Evolutionary conservation across 2,329 filamentous ascomycete species (phyloP).

Genomic region (Alternaria arbusti): DNA sequence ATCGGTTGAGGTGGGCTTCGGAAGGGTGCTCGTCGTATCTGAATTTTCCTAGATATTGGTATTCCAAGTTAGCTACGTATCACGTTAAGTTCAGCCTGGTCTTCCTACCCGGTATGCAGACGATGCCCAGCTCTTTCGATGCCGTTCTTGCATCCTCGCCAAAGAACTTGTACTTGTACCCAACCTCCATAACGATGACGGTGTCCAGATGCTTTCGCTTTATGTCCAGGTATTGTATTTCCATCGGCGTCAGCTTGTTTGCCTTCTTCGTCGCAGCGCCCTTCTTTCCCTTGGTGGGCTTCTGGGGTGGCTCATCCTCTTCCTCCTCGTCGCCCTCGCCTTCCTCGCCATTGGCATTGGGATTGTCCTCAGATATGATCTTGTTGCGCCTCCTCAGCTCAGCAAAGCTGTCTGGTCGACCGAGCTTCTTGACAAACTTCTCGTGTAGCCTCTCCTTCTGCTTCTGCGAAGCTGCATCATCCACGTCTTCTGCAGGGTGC

Average conservation of each 20-base stretch:
- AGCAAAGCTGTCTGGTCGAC: slow-evolving; percentile 80
- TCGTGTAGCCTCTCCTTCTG: slow-evolving; percentile 76
- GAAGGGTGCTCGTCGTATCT: slow-evolving; percentile 86
- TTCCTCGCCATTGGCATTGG: slow-evolving; percentile 56
- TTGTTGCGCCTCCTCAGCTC: slow-evolving; percentile 68
- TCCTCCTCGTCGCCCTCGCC: slow-evolving; percentile 63
- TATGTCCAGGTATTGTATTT: slow-evolving; percentile 90
- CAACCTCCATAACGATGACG: slow-evolving; percentile 89
- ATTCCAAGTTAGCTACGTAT: slow-evolving; percentile 69
- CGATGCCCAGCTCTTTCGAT: slow-evolving; percentile 88
- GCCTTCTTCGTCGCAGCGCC: slow-evolving; percentile 69
- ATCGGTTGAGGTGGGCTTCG: slow-evolving; percentile 88
- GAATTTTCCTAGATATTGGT: slow-evolving; percentile 76
- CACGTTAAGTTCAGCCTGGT: not conserved
- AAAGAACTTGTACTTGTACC: slow-evolving; percentile 98
- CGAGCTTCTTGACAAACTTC: slow-evolving; percentile 89
- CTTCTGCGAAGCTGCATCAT: slow-evolving; percentile 61
- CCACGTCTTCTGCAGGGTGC: slow-evolving; percentile 47
- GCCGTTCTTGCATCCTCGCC: slow-evolving; percentile 91
- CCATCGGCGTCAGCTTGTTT: slow-evolving; percentile 89
- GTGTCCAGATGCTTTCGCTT: slow-evolving; percentile 92
- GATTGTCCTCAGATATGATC: slow-evolving; percentile 61
- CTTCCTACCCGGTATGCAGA: slow-evolving; percentile 78
- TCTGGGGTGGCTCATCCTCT: slow-evolving; percentile 61
- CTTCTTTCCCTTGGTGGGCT: slow-evolving; percentile 58